A percentile compares a stretch with the other conserved stretches of the same genome.
These are phyloP conservation scores for Saprolegnia diclina DNA, from an alignment of 352 stramenopile species.

Conservation along the genomic window DNA sequence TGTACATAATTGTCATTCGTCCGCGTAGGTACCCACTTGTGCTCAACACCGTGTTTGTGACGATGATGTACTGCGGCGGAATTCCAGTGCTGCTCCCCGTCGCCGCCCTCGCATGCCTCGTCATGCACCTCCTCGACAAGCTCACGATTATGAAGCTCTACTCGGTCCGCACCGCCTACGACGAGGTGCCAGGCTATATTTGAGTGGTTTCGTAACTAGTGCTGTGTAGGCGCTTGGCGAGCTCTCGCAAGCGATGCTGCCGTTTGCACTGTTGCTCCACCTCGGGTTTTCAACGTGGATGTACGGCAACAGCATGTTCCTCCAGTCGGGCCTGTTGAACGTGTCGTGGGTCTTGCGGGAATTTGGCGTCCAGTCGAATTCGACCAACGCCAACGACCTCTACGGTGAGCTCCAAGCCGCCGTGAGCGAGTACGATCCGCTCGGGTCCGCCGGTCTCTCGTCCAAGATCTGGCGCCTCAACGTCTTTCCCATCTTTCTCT, in stretches of 20 bases:
- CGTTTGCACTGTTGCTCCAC: constrained; percentile 69
- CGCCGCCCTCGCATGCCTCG: constrained; percentile 47
- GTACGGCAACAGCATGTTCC: constrained; percentile 74
- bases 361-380: constrained; percentile 34
- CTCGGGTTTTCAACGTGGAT: constrained; percentile 79
- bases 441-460: constrained; percentile 57
- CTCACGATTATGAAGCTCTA: constrained; percentile 70
- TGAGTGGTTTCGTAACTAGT: not conserved
- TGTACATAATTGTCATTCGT: not conserved
- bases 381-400: constrained; percentile 33
- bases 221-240: constrained; percentile 43
- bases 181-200: constrained; percentile 37
- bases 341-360: constrained; percentile 41
- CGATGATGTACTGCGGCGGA: constrained; percentile 75
- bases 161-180: constrained; percentile 73
- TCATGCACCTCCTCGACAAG: constrained; percentile 80
- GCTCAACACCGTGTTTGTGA: constrained; percentile 83
- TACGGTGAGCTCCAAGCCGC: constrained; percentile 47
- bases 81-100: constrained; percentile 80
- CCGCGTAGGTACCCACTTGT: constrained; percentile 61
- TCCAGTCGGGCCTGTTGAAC: constrained; percentile 53
- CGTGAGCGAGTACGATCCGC: constrained; percentile 42
- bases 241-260: constrained; percentile 46
- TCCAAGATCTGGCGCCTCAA: constrained; percentile 70
- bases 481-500: constrained; percentile 66